These are phyloP conservation scores for Beta macrorhiza DNA, from an alignment of 179 eudicot species.

Conservation along the genomic window DNA sequence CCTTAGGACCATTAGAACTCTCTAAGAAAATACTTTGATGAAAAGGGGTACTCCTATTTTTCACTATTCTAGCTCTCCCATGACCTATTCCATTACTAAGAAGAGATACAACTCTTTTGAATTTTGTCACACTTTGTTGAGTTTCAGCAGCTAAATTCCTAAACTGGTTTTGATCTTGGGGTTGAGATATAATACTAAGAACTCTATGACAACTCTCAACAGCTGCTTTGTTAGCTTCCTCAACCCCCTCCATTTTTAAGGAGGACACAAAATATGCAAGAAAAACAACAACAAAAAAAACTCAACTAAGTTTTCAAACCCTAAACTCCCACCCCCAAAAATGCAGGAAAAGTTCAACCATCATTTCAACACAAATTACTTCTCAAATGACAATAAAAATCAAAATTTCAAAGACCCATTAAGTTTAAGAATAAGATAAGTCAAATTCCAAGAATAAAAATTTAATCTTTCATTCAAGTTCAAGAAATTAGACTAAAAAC, in stretches of 20 bases:
- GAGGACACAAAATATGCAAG: not conserved
- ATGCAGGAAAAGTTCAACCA: constrained; percentile 27
- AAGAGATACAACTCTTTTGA: constrained; percentile 61
- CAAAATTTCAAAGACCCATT: constrained; percentile 15
- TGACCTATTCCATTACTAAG: constrained; percentile 51
- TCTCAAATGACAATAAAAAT: constrained; percentile 14
- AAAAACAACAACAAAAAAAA: not conserved
- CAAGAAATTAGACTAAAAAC: not conserved
- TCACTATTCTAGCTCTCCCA: constrained; percentile 58
- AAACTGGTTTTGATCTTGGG: constrained; percentile 41
- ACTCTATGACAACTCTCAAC: constrained; percentile 65
- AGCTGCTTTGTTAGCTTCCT: constrained; percentile 61
- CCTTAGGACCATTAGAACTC: constrained; percentile 23
- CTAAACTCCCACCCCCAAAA: constrained; percentile 21
- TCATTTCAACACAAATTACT: constrained; percentile 17
- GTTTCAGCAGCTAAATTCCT: constrained; percentile 47
- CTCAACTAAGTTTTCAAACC: constrained; percentile 11
- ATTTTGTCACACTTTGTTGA: constrained; percentile 49
- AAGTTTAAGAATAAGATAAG: not conserved
- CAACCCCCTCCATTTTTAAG: constrained; percentile 55
- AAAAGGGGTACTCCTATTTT: constrained; percentile 33
- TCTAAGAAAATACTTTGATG: constrained; percentile 46
- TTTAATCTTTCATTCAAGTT: constrained; percentile 8
- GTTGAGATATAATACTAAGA: constrained; percentile 42
- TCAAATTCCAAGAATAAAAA: constrained; percentile 14